phyloP scores from a whole-genome alignment of 2,329 filamentous ascomycete species.

The Teratosphaeria gauchensis region DNA sequence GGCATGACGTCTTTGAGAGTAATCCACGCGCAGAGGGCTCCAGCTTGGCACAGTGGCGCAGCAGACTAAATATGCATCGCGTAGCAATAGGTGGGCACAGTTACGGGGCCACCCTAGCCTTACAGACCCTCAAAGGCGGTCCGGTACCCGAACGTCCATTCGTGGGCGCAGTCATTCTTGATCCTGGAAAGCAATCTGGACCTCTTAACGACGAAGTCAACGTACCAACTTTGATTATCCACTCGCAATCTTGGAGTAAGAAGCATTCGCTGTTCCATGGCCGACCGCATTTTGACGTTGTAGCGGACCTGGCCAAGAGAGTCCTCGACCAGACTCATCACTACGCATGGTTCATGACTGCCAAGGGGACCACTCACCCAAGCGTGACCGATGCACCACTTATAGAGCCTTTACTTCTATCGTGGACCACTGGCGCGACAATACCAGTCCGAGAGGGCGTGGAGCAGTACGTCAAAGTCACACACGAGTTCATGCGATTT shows the following conservation, averaged over 20 bases:
- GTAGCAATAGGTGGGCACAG: constrained; percentile 55
- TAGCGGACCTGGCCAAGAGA: constrained; percentile 45
- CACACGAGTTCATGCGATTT: constrained; percentile 48
- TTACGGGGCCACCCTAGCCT: constrained; percentile 55
- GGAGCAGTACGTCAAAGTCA: constrained; percentile 50
- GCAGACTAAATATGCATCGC: constrained; percentile 45
- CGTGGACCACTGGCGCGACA: constrained; percentile 51
- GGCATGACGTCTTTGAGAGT: constrained; percentile 24
- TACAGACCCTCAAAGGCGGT: constrained; percentile 49
- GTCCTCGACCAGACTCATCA: constrained; percentile 31
- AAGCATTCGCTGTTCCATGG: constrained; percentile 50
- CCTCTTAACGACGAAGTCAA: constrained; percentile 50
- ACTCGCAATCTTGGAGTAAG: constrained; percentile 57
- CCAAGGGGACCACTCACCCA: constrained; percentile 43
- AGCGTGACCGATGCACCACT: constrained; percentile 58
- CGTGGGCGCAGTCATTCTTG: constrained; percentile 51
- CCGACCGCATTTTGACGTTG: constrained; percentile 54
- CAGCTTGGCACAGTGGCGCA: constrained; percentile 41
- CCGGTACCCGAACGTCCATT: constrained; percentile 38
- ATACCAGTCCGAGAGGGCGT: constrained; percentile 49
- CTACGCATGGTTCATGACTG: constrained; percentile 33
- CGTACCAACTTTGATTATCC: constrained; percentile 51
- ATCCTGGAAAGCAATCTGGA: constrained; percentile 57
- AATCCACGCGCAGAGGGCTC: constrained; percentile 43
- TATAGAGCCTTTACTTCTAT: constrained; percentile 51